phyloP scores from a whole-genome alignment of 2,329 filamentous ascomycete genomes.

The Aspergillus tubingensis region DNA sequence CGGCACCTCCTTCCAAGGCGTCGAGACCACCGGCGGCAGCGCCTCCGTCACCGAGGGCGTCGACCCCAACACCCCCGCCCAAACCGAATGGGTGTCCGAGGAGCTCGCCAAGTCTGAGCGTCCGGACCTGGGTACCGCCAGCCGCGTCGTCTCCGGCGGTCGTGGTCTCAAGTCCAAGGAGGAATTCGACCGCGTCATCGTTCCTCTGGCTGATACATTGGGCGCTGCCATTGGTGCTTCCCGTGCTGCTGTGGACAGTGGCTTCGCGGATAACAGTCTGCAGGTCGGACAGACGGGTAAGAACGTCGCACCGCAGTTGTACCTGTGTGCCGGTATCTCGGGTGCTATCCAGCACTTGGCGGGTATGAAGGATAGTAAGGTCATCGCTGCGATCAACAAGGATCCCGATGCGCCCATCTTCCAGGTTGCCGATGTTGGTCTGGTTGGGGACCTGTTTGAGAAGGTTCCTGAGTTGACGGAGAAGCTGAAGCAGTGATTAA shows the following conservation, averaged over 20 bases:
- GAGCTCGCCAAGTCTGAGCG: conserved; percentile 90
- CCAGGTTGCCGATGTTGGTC: conserved; percentile 92
- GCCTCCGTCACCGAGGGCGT: conserved; percentile 77
- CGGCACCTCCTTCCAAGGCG: conserved; percentile 84
- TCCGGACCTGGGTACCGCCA: conserved; percentile 87
- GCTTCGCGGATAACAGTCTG: conserved; percentile 96
- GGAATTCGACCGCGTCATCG: conserved; percentile 91
- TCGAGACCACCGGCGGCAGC: conserved; percentile 69
- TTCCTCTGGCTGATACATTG: conserved; percentile 86
- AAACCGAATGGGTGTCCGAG: conserved; percentile 90
- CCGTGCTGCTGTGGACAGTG: conserved; percentile 91
- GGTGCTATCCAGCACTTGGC: conserved; percentile 97
- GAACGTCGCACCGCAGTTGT: conserved; percentile 94
- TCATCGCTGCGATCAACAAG: conserved; percentile 99
- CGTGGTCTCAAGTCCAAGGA: conserved; percentile 96
- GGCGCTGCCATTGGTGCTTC: conserved; percentile 96
- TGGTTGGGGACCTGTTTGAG: conserved; percentile 94
- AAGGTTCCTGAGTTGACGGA: conserved; percentile 94
- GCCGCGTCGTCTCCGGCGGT: conserved; percentile 87
- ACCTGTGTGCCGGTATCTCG: conserved; percentile 92
- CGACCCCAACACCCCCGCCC: conserved; percentile 74
- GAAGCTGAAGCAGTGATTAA: conserved; percentile 68
- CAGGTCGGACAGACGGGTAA: conserved; percentile 99
- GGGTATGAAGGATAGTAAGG: conserved; percentile 99
- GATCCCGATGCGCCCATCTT: conserved; percentile 96